Evolutionary conservation across 1,284 basidiomycete genomes (phyloP).

Genomic region (Naganishia albida): DNA sequence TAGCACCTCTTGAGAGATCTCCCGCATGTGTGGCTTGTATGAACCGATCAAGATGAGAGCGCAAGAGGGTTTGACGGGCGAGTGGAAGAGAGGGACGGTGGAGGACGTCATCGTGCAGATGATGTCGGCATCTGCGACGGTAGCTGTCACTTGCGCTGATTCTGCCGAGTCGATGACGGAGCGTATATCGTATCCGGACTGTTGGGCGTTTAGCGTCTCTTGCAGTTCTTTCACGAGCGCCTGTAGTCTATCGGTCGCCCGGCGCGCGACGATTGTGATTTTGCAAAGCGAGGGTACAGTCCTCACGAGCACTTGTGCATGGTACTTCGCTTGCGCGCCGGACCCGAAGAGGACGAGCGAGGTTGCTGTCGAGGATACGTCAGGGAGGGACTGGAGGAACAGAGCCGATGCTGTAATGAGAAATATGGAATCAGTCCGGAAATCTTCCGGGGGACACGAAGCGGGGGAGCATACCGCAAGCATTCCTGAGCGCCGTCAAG

Average conservation of each 20-base stretch:
- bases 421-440: background rate
- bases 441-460: slow-evolving; percentile 54
- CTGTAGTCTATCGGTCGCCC: slow-evolving; percentile 59
- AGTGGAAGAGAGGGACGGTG: slow-evolving; percentile 64
- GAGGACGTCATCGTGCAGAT: slow-evolving; percentile 72
- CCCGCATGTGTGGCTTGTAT: slow-evolving; percentile 76
- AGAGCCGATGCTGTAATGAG: slow-evolving; percentile 65
- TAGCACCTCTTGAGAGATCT: slow-evolving; percentile 66
- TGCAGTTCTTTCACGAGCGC: slow-evolving; percentile 56
- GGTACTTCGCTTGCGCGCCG: slow-evolving; percentile 64
- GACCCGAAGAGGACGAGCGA: slow-evolving; percentile 71
- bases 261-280: slow-evolving; percentile 68
- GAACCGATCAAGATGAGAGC: slow-evolving; percentile 80
- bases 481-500: slow-evolving; percentile 54
- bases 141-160: background rate
- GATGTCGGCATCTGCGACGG: slow-evolving; percentile 46
- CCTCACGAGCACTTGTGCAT: slow-evolving; percentile 65
- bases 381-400: slow-evolving; percentile 36
- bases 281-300: slow-evolving; percentile 61
- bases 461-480: slow-evolving; percentile 43
- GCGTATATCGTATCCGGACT: background rate
- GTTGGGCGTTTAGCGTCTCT: slow-evolving; percentile 55
- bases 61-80: slow-evolving; percentile 57
- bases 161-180: background rate
- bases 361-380: slow-evolving; percentile 50